Conservation (phyloP, 768 basidiomycete species). For the Lentinula sp. region DNA sequence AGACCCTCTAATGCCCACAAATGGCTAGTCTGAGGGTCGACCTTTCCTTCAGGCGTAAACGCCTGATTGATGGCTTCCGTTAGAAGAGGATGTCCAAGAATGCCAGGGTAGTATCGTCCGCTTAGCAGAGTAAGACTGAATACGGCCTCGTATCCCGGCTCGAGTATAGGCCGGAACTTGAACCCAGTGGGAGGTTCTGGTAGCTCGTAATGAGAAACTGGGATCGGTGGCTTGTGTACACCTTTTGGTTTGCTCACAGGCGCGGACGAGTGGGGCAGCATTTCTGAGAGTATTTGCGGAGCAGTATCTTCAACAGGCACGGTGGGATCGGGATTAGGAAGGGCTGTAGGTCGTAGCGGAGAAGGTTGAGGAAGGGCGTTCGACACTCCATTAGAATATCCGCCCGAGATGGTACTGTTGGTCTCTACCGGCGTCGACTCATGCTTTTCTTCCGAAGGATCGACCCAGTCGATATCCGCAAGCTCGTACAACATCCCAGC, state of each 20-base stretch:
- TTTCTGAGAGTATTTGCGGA: constrained; percentile 9
- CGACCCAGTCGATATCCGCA: constrained; percentile 69
- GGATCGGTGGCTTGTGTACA: constrained; percentile 9
- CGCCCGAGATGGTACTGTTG: neutral
- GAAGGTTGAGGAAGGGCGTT: constrained; percentile 20
- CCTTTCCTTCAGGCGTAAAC: constrained; percentile 22
- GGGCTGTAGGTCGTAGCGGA: constrained; percentile 23
- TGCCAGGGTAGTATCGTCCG: constrained; percentile 75
- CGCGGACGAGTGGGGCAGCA: neutral
- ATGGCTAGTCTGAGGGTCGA: constrained; percentile 38
- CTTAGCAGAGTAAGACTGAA: constrained; percentile 66
- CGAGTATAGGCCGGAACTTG: constrained; percentile 62
- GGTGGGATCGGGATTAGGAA: constrained; percentile 21
- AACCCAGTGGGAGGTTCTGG: constrained; percentile 65
- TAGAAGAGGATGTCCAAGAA: constrained; percentile 62
- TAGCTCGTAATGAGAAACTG: constrained; percentile 26
- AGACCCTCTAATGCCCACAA: constrained; percentile 73
- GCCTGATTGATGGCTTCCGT: constrained; percentile 33
- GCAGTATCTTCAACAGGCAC: constrained; percentile 14
- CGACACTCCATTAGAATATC: neutral
- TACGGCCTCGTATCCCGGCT: constrained; percentile 55
- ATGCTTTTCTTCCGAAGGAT: constrained; percentile 14
- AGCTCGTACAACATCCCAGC: constrained; percentile 75
- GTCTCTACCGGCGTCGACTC: constrained; percentile 2
- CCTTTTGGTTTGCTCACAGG: neutral